These are phyloP conservation scores for Aspergillus arachidicola DNA, from an alignment of 2,329 filamentous ascomycete genomes.

Conservation along the genomic window DNA sequence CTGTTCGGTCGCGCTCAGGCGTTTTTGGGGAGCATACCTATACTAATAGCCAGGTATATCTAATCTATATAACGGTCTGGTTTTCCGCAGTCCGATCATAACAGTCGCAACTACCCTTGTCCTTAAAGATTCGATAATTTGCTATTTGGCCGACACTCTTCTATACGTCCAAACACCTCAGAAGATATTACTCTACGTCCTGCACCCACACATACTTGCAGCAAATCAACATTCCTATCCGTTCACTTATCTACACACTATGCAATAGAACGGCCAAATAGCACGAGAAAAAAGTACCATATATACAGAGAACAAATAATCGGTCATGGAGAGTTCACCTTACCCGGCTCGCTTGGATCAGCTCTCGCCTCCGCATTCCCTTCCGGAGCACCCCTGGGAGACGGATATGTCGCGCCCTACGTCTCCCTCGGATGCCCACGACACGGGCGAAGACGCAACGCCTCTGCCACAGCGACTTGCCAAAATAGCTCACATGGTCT, in stretches of 20 bases:
- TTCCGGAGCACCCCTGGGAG: slow-evolving; percentile 29
- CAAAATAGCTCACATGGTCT: slow-evolving; percentile 35
- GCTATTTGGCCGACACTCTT: background rate
- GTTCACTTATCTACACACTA: background rate
- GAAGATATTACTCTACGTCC: background rate
- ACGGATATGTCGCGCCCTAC: slow-evolving; percentile 7
- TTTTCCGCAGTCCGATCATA: background rate
- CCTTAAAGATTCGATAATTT: background rate
- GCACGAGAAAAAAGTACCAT: background rate
- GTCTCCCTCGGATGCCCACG: slow-evolving; percentile 9
- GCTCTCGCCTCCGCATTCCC: slow-evolving; percentile 26
- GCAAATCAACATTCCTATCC: slow-evolving; percentile 1
- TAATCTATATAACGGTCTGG: background rate
- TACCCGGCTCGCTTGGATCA: slow-evolving; percentile 9
- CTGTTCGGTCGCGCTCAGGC: background rate
- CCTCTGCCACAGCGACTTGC: slow-evolving; percentile 30
- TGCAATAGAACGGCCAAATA: background rate
- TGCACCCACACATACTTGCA: background rate
- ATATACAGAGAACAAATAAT: slow-evolving; percentile 2
- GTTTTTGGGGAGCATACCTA: background rate
- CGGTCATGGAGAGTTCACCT: slow-evolving; percentile 11
- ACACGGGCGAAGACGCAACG: slow-evolving; percentile 3
- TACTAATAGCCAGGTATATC: background rate
- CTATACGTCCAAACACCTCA: background rate
- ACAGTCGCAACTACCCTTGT: background rate